Conservation (phyloP, 2,329 filamentous ascomycete genomes). For the Botrytis medusae region DNA sequence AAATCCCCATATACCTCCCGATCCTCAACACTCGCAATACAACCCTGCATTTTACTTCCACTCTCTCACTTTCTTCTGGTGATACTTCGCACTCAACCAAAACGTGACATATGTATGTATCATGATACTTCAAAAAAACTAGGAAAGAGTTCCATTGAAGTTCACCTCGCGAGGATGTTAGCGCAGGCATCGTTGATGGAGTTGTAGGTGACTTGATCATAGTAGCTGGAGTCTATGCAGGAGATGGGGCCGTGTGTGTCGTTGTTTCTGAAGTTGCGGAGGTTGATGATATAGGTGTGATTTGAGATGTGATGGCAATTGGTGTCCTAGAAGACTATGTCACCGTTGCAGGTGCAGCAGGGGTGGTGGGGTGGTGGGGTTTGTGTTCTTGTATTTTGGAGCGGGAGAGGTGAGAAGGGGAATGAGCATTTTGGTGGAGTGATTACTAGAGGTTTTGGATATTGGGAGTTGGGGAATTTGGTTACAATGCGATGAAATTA, state of each 20-base stretch:
- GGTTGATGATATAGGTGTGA: background rate
- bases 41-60: rapidly evolving
- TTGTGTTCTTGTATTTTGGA: background rate
- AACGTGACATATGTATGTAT: background rate
- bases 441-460: no score
- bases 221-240: background rate
- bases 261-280: background rate
- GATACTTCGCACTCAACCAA: background rate
- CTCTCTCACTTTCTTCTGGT: background rate
- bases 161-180: background rate
- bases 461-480: background rate
- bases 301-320: no score
- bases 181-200: background rate
- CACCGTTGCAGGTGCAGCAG: background rate
- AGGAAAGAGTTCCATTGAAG: no score
- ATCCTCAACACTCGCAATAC: background rate
- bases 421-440: background rate
- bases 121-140: no score
- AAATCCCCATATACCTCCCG: background rate
- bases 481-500: background rate
- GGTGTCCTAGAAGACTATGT: no score
- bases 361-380: no score
- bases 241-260: background rate
- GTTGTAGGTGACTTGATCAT: background rate
- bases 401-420: background rate